Evolutionary conservation across 2,329 filamentous ascomycete species (phyloP).

Genomic region (Alternaria conjuncta): DNA sequence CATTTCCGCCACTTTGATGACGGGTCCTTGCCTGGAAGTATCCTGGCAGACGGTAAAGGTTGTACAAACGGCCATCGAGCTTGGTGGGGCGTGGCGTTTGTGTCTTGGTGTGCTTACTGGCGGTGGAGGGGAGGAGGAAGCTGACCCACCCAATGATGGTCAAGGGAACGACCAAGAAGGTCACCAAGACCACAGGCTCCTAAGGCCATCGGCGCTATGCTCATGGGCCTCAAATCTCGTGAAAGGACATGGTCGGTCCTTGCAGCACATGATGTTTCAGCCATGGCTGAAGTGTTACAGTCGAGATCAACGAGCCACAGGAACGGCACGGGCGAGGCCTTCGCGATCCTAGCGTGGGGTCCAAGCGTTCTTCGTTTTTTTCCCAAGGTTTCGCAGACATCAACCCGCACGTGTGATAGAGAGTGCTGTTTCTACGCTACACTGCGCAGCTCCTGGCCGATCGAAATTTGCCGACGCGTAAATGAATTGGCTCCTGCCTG

Average conservation of each 20-base stretch:
- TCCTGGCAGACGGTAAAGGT: conserved; percentile 22
- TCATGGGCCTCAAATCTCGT: conserved; percentile 23
- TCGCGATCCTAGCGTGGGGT: conserved; percentile 13
- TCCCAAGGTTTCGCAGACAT: conserved; percentile 20
- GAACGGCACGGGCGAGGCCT: conserved; percentile 11
- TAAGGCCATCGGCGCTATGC: conserved; percentile 15
- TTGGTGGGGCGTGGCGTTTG: conserved; percentile 23
- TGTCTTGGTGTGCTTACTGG: conserved; percentile 23
- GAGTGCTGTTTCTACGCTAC: conserved; percentile 20
- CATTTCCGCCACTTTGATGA: conserved; percentile 22
- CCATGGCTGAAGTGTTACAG: conserved; percentile 13
- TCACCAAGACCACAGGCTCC: conserved; percentile 3
- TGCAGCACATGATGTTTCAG: conserved; percentile 23
- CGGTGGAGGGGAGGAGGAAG: conserved; percentile 1
- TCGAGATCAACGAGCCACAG: conserved; percentile 18
- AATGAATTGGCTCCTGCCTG: conserved; percentile 37
- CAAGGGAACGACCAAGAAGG: not conserved
- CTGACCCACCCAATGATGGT: conserved; percentile 23
- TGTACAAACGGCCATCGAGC: conserved; percentile 26
- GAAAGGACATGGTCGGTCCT: conserved; percentile 10
- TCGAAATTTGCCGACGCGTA: conserved; percentile 26
- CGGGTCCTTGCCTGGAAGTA: conserved; percentile 20
- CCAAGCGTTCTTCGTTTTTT: conserved; percentile 20
- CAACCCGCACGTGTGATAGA: conserved; percentile 12
- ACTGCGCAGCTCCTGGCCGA: conserved; percentile 24